These are phyloP conservation scores for Fomitopsis palustris DNA, from an alignment of 1,284 basidiomycete genomes.

Conservation along the genomic window DNA sequence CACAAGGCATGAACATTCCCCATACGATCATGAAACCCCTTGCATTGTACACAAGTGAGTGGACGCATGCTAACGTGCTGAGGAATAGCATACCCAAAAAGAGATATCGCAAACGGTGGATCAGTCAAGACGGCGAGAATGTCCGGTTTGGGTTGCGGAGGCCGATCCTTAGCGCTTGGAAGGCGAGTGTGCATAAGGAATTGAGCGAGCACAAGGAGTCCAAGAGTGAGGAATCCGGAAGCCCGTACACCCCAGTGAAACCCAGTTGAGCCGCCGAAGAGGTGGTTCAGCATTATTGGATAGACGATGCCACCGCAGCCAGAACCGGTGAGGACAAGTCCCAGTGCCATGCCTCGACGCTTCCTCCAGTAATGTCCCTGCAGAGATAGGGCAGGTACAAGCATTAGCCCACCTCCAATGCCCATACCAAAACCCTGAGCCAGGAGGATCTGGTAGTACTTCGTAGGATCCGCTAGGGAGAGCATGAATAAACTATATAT, in stretches of 20 bases:
- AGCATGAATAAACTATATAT: slow-evolving; percentile 23
- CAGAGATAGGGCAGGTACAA: slow-evolving; percentile 12
- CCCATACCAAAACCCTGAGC: slow-evolving; percentile 36
- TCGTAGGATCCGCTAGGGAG: slow-evolving; percentile 16
- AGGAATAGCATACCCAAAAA: too few relatives aligned
- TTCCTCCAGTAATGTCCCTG: slow-evolving; percentile 11
- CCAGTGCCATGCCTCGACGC: slow-evolving; percentile 13
- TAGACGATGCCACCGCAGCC: slow-evolving; percentile 22
- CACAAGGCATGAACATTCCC: not conserved
- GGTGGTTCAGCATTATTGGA: slow-evolving; percentile 28
- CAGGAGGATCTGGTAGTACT: slow-evolving; percentile 26
- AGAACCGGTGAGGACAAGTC: slow-evolving; percentile 25
- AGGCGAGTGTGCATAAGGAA: slow-evolving; percentile 1
- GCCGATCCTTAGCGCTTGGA: not conserved
- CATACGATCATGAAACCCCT: not conserved
- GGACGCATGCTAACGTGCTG: too few relatives aligned
- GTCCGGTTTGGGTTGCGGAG: not conserved
- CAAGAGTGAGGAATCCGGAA: slow-evolving; percentile 8
- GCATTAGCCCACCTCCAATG: slow-evolving; percentile 39
- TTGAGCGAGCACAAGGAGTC: slow-evolving; percentile 10
- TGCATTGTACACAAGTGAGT: too few relatives aligned
- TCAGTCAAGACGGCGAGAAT: not conserved
- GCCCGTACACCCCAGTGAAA: slow-evolving; percentile 23
- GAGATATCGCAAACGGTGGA: too few relatives aligned
- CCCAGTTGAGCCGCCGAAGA: slow-evolving; percentile 18